Percentiles rank a stretch among this genome's conserved stretches.
phyloP scores from a whole-genome alignment of 2,329 filamentous ascomycete genomes.

The Apiospora arundinis region DNA sequence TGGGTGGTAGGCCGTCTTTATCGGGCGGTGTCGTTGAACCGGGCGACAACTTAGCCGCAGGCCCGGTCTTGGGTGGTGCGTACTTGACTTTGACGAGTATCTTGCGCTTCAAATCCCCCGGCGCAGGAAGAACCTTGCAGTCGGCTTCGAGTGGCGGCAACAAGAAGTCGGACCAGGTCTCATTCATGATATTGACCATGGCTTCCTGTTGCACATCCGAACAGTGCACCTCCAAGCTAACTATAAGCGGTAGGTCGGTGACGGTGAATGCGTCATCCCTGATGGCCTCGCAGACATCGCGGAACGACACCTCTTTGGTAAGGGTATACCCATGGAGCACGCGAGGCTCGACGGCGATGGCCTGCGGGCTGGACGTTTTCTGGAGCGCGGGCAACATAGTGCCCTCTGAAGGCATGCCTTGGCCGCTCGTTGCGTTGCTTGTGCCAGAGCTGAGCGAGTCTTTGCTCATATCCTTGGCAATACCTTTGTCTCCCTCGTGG shows the following conservation, averaged over 20 bases:
- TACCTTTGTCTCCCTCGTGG: constrained; percentile 10
- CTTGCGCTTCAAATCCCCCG: constrained; percentile 73
- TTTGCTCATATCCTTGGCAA: constrained; percentile 20
- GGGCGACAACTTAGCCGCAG: constrained; percentile 25
- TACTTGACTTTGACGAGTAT: constrained; percentile 88
- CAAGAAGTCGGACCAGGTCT: constrained; percentile 79
- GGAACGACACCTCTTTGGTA: constrained; percentile 86
- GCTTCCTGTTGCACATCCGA: constrained; percentile 78
- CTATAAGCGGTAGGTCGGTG: constrained; percentile 84
- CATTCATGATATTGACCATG: constrained; percentile 92
- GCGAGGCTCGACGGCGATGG: constrained; percentile 66
- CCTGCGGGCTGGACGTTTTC: constrained; percentile 33
- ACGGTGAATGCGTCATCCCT: constrained; percentile 77
- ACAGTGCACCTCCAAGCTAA: constrained; percentile 93
- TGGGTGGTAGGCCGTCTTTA: constrained; percentile 34
- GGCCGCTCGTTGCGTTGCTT: not conserved
- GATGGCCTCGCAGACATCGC: constrained; percentile 83
- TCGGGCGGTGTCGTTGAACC: constrained; percentile 27
- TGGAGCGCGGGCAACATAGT: not conserved
- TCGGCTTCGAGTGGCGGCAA: constrained; percentile 61
- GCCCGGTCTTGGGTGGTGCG: constrained; percentile 49
- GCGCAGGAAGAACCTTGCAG: constrained; percentile 65
- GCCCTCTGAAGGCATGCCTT: no score
- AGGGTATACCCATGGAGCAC: constrained; percentile 90
- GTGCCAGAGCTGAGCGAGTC: not conserved